Base-by-base conservation (phyloP, 2,329 filamentous ascomycete species). In the Penicillium psychrosexuale region DNA sequence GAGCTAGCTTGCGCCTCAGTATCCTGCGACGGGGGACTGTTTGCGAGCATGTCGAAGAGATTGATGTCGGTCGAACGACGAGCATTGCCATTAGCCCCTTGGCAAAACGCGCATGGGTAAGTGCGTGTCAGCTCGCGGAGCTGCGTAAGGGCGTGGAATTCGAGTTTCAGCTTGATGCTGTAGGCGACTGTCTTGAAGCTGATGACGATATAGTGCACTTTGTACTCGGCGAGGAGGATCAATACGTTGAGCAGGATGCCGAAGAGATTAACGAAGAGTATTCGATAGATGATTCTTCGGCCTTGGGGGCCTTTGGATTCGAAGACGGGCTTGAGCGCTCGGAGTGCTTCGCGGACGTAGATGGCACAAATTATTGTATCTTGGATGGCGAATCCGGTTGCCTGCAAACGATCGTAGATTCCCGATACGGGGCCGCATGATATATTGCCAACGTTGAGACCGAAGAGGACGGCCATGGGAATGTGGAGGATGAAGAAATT, bases 281-380 rank as follows among this genome's bases (percentile, higher is more conserved):
- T 66, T 49, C 79, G 73, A 15, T 67, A 63, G 64, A 79, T 72
- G 15, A 79, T 69, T 24, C 67, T 65, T 30, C 68, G 67, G 5
- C 71, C 72, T 47, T 68, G 63, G 13, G 61, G 58, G 34, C 73
- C 69, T 27, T 77, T 74, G 3, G 73, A 52, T 5, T 70, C 69
- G 34, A 82, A 67, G 17, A 82, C 69, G 73, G 65, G 65, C 5
- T 60, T 58, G 0, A 70, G 58, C 3, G 58, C 58, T 2, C 71
- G 74, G 42, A 77, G 61, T 0, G 80, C 78, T 58, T 82, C 78
- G 61, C 66, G 69, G 36, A 83, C 79, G 64, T 82, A 83, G 19
- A 81, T 67, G 0, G 68, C 68, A 4, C 78, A 80, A 46, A 84
- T 75, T 42, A 81, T 66, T 30, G 77, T 66, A 53, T 84, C 81